Percentiles rank a stretch among this genome's conserved stretches.
These are phyloP conservation scores for Scutellaria barbata DNA, from an alignment of 257 asterid genomes.

Conservation along the genomic window DNA sequence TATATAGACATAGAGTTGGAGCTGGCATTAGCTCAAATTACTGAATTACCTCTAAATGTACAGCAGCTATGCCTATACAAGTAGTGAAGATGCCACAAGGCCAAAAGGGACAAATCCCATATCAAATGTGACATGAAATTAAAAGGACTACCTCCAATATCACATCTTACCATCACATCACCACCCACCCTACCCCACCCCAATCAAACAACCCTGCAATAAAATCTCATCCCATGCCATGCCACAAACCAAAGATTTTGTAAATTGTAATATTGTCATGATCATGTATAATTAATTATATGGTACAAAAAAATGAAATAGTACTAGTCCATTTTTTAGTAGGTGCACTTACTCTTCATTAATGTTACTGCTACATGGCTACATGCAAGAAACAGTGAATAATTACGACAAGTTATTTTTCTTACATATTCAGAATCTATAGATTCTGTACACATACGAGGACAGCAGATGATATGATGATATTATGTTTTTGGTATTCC, in stretches of 20 bases:
- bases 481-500: constrained; percentile 28
- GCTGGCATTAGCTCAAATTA: constrained; percentile 22
- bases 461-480: constrained; percentile 20
- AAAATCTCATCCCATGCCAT: constrained; percentile 28
- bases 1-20: background rate
- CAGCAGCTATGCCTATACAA: constrained; percentile 34
- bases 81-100: constrained; percentile 33
- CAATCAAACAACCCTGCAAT: constrained; percentile 32
- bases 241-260: constrained; percentile 36
- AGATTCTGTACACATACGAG: constrained; percentile 42
- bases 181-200: background rate
- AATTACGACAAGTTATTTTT: background rate
- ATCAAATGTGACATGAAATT: constrained; percentile 34
- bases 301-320: constrained; percentile 18
- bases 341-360: constrained; percentile 39
- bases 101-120: constrained; percentile 37
- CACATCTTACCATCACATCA: constrained; percentile 52
- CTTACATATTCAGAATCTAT: constrained; percentile 40
- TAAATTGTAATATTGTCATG: constrained; percentile 25
- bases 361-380: constrained; percentile 39
- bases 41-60: constrained; percentile 27
- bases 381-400: constrained; percentile 28
- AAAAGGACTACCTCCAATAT: constrained; percentile 22
- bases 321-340: constrained; percentile 18
- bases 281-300: background rate